phyloP scores from a whole-genome alignment of 176 grass and related monocot species.

The Melocanna baccifera region DNA sequence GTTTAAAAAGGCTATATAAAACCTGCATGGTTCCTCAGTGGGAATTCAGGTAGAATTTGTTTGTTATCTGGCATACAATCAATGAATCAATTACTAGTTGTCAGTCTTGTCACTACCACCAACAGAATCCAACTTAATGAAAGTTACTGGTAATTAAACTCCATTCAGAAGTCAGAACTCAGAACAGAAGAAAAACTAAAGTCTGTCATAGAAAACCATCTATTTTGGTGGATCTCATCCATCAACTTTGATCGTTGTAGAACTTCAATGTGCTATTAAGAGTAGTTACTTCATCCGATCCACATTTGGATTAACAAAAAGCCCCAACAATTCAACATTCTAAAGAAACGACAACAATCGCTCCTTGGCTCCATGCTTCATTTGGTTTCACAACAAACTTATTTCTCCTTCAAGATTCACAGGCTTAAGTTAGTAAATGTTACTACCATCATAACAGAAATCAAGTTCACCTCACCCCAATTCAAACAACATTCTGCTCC shows the following conservation, averaged over 20 bases:
- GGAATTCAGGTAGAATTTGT: neutral
- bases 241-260: neutral
- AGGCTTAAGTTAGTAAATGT: neutral
- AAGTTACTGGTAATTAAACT: neutral
- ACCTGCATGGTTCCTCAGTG: neutral
- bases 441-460: neutral
- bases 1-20: neutral
- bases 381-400: neutral
- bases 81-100: neutral
- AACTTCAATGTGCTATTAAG: neutral
- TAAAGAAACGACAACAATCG: neutral
- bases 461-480: neutral
- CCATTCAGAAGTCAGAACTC: neutral
- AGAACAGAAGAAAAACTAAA: neutral
- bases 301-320: neutral
- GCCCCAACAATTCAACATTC: constrained; percentile 4
- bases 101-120: neutral
- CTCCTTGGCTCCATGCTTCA: neutral
- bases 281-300: neutral
- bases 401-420: neutral
- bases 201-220: neutral
- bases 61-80: neutral
- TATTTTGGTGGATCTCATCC: neutral
- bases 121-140: neutral
- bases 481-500: neutral